Base-by-base conservation (phyloP, 2,329 filamentous ascomycete genomes). In the Fusarium sp. region DNA sequence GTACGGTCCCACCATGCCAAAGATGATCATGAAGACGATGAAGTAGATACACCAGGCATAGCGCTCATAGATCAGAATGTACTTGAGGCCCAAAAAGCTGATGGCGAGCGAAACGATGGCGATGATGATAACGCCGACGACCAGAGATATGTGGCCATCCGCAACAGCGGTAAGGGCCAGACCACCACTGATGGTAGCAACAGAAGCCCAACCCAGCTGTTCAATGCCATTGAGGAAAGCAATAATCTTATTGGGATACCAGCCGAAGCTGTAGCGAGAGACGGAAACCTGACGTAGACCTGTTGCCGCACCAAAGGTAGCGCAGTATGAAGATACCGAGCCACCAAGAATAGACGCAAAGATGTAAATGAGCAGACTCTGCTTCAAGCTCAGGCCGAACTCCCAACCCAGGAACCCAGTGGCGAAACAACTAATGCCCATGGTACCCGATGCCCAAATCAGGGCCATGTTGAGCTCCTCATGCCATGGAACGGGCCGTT, bases 41-140 rank as follows among this genome's bases (percentile, higher is more conserved):
- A 63, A 59, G 36, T 63, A 63, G 26, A 63, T 63, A 5, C 61
- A 63, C 61, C 61, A 63, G 18, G 61, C 61, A 36, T 63, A 63
- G 0, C 61, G 30, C 61, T 63, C 61, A 18, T 63, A 63, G 54
- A 63, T 50, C 54, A 63, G 8, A 5, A 63, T 63, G n/a, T 63
- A 63, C 26, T 63, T 63, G 12, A 63, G 54, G 17, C 61, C 61
- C 42, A 63, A 28, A 6, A 63, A 60, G 42, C 61, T 63, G 26
- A 63, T 63, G 15, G 61, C 54, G n/a, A 63, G 61, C 28, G 61
- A 63, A 63, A 63, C 26, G 8, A 63, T 12, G 35, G 61, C 61
- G 42, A 63, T 63, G 35, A 63, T 63, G 42, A 63, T 22, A 8
- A 63, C 61, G 11, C 61, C 61, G 5, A 63, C 44, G 22, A 63